These are phyloP conservation scores for Salix viminalis DNA, from an alignment of 345 rosid species.

Conservation along the genomic window DNA sequence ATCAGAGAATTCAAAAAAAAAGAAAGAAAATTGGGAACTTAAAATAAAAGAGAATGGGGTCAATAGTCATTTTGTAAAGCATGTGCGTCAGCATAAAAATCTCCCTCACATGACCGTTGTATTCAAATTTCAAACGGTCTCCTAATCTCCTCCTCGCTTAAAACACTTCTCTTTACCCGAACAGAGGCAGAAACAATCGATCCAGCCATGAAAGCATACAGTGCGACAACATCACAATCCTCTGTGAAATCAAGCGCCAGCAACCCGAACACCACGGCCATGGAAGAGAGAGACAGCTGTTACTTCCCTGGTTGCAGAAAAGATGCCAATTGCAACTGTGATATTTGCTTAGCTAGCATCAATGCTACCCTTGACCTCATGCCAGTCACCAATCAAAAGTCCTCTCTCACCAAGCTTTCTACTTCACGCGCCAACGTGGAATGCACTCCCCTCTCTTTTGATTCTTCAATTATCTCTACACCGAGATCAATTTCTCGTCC, in stretches of 20 bases:
- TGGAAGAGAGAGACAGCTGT: conserved; percentile 56
- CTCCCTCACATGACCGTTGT: conserved; percentile 38
- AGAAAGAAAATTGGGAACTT: neutral
- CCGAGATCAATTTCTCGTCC: conserved; percentile 45
- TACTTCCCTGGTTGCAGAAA: conserved; percentile 86
- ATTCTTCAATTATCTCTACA: conserved; percentile 42
- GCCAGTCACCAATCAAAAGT: conserved; percentile 64
- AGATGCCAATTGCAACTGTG: conserved; percentile 79
- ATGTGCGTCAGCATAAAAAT: neutral
- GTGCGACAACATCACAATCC: conserved; percentile 12
- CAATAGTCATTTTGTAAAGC: neutral
- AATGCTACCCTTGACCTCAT: conserved; percentile 84
- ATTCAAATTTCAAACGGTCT: conserved; percentile 40
- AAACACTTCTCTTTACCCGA: neutral
- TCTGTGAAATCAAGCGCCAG: conserved; percentile 35
- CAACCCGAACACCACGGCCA: neutral
- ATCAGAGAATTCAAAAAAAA: neutral
- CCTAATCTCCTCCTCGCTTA: neutral
- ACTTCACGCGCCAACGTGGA: conserved; percentile 26
- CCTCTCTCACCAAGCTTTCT: conserved; percentile 60
- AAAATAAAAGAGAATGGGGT: neutral
- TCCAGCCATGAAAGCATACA: conserved; percentile 35
- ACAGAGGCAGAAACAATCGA: conserved; percentile 2
- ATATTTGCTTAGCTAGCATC: conserved; percentile 79
- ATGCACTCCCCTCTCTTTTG: conserved; percentile 52